Base-by-base conservation (phyloP, 2,329 filamentous ascomycete genomes). In the Elsinoe perseae region DNA sequence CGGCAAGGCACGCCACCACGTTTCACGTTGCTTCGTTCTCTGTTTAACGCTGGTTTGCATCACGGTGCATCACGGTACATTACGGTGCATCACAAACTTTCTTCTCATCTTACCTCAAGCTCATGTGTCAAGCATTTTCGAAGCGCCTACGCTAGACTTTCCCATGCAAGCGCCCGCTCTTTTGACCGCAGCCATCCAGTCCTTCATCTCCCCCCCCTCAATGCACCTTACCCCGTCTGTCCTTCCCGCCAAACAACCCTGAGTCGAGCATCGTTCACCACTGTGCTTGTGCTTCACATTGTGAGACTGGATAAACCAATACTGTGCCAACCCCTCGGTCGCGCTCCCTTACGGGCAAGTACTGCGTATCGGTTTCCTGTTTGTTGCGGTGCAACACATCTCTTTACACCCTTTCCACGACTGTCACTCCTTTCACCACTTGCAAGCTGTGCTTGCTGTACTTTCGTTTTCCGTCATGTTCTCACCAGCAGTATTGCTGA, bases 381-480 rank as follows among this genome's bases (percentile, higher is more conserved):
- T 38, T 25, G 48, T 52, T 52, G 48, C 48, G 16, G 48, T 44
- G 48, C 48, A 38, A 52, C 48, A 38, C 30, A 9, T 38, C 20
- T 21, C 16, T 18, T 34, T 52, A 14, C 48, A 34, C 20, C 48
- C 48, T 52, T 23, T n/a, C n/a, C 32, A 23, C 48, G 20, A 10
- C 27, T 32, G 52, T 54, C 52, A 21, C 27, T 54, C 52, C 34
- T 54, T 36, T 53, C 14, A 16, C 32, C 34, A 42, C 52, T 54
- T 54, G 52, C 48, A 52, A 52, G 48, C 48, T 52, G 48, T 52
- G 48, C 48, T 52, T 52, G 48, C 48, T 52, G 48, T 52, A 52
- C 48, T 38, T 38, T 52, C 48, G 32, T 54, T 54, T 50, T 34
- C n/a, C 46, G 16, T 20, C 20, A 54, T 54, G 52, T 44, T 42